Conservation (phyloP, 2,329 filamentous ascomycete genomes). For the Ophiocordyceps sinensis region DNA sequence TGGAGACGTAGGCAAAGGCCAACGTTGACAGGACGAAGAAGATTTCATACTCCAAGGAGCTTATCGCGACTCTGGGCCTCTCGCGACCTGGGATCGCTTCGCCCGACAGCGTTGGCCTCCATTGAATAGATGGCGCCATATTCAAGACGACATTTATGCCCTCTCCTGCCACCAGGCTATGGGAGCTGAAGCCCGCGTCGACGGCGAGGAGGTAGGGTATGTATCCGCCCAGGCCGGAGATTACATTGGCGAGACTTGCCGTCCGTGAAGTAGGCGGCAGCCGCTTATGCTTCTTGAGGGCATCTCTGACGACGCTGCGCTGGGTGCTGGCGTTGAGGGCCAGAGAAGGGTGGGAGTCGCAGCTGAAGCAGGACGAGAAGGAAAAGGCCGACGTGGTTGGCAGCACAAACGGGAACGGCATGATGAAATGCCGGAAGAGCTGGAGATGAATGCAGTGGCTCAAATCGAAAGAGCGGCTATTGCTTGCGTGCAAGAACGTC, state of each 20-base stretch:
- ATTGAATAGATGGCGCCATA: conserved; percentile 52
- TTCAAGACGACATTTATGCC: conserved; percentile 53
- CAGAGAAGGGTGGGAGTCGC: conserved; percentile 76
- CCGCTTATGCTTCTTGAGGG: conserved; percentile 79
- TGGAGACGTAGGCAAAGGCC: conserved; percentile 57
- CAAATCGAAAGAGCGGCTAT: background rate
- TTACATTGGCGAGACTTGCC: conserved; percentile 54
- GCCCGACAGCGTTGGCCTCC: conserved; percentile 66
- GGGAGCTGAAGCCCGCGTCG: conserved; percentile 52
- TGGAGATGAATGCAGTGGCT: background rate
- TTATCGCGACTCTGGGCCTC: conserved; percentile 50
- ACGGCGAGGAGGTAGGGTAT: conserved; percentile 72
- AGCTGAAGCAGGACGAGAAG: conserved; percentile 63
- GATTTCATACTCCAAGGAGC: conserved; percentile 69
- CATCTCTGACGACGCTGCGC: conserved; percentile 68
- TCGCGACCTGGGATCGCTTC: conserved; percentile 50
- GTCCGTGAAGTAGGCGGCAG: conserved; percentile 58
- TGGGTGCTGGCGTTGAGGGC: conserved; percentile 70
- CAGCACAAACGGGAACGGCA: conserved; percentile 82
- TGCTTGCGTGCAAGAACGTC: background rate
- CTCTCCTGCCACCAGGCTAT: conserved; percentile 30
- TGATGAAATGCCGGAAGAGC: conserved; percentile 22
- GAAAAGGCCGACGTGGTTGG: conserved; percentile 82
- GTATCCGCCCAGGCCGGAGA: conserved; percentile 59
- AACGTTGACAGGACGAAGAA: conserved; percentile 66